Conservation (phyloP, 2,329 filamentous ascomycete genomes). For the Aspergillus sergii region DNA sequence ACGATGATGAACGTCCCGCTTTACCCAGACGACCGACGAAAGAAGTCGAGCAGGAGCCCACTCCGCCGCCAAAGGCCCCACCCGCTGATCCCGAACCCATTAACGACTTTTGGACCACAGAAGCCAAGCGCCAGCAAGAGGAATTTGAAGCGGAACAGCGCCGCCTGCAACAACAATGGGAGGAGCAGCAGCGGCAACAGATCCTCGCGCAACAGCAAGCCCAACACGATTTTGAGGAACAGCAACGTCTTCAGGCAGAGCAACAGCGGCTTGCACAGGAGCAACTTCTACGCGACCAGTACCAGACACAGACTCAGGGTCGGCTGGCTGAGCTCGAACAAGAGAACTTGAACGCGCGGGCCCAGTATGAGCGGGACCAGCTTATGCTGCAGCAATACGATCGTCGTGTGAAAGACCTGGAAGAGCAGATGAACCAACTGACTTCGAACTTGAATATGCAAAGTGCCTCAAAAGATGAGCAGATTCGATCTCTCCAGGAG, state of each 20-base stretch:
- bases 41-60: constrained; percentile 71
- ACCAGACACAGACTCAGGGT: constrained; percentile 90
- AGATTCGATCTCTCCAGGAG: constrained; percentile 89
- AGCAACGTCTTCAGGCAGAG: constrained; percentile 83
- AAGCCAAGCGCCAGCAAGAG: constrained; percentile 86
- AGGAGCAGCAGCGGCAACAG: constrained; percentile 77
- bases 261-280: constrained; percentile 91
- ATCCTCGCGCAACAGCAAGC: constrained; percentile 81
- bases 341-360: constrained; percentile 90
- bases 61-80: constrained; percentile 66
- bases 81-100: constrained; percentile 87
- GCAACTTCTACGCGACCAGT: constrained; percentile 83
- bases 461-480: constrained; percentile 86
- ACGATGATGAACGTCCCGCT: constrained; percentile 81
- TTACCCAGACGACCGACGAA: constrained; percentile 73
- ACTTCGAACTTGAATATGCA: constrained; percentile 84
- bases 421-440: constrained; percentile 81
- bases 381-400: constrained; percentile 97
- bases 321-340: constrained; percentile 93
- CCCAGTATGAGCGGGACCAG: constrained; percentile 96
- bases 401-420: constrained; percentile 86
- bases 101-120: constrained; percentile 96
- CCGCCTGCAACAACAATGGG: constrained; percentile 82
- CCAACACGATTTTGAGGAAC: constrained; percentile 94
- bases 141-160: constrained; percentile 95